Conservation (phyloP, 202 grass and related monocot genomes). For the Panicum hallii region DNA sequence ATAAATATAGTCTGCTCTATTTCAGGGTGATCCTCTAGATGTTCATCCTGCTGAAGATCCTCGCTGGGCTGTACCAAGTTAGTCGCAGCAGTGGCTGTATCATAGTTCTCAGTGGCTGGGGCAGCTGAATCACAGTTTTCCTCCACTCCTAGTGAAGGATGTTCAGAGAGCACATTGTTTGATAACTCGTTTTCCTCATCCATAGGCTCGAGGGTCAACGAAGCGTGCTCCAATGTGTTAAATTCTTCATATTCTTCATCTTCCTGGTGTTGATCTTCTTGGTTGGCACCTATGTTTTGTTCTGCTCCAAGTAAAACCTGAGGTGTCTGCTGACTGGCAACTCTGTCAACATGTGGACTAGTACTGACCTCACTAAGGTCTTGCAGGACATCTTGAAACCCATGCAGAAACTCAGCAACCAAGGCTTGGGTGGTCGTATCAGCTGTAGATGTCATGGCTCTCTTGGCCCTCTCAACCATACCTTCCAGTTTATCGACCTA, state of each 20-base stretch:
- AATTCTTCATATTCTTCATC: conserved; percentile 39
- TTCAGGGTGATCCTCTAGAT: conserved; percentile 39
- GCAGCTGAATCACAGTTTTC: conserved; percentile 31
- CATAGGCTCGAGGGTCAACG: conserved; percentile 34
- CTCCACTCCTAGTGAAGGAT: conserved; percentile 33
- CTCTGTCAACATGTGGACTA: conserved; percentile 33
- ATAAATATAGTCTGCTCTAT: conserved; percentile 36
- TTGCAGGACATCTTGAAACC: conserved; percentile 57
- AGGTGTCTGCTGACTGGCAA: conserved; percentile 22
- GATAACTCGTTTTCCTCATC: conserved; percentile 42
- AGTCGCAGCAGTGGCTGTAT: conserved; percentile 17
- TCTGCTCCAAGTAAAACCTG: conserved; percentile 25
- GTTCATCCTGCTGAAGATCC: conserved; percentile 45
- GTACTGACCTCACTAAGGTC: conserved; percentile 45
- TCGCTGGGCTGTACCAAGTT: conserved; percentile 27
- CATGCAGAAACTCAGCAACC: conserved; percentile 54
- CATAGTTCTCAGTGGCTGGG: conserved; percentile 29
- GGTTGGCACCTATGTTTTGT: conserved; percentile 37
- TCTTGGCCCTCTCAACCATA: conserved; percentile 55
- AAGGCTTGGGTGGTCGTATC: conserved; percentile 48
- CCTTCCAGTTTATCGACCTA: conserved; percentile 56
- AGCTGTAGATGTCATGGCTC: conserved; percentile 43
- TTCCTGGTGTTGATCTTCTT: conserved; percentile 45
- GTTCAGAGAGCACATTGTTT: conserved; percentile 13
- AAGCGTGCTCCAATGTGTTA: conserved; percentile 40